Percentiles rank a stretch among this genome's conserved stretches.
Conservation (phyloP, 1,284 basidiomycete species). For the Tylopilus sp. region DNA sequence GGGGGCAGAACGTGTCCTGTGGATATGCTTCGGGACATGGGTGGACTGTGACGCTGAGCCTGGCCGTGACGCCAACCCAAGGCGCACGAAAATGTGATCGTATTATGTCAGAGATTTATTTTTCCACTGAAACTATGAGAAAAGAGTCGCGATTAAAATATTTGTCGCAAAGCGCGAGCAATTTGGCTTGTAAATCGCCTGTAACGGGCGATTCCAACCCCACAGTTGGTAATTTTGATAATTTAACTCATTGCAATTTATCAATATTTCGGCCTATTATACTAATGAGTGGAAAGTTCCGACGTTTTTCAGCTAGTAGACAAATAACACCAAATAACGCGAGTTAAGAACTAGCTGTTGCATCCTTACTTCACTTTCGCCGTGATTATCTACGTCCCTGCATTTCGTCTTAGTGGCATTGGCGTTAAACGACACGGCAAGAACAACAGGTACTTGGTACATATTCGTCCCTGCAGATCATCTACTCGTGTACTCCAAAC, state of each 20-base stretch:
- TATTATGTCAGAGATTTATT: constrained; percentile 24
- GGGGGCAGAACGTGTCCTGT: constrained; percentile 43
- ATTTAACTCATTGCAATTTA: too few species aligned
- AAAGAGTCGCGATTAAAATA: too few species aligned
- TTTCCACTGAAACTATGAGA: too few species aligned
- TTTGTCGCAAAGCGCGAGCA: too few species aligned
- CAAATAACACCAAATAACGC: constrained; percentile 3
- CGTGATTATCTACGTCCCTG: constrained; percentile 67
- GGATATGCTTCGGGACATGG: constrained; percentile 40
- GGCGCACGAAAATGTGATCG: neutral
- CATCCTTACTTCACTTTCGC: constrained; percentile 27
- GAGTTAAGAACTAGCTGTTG: too few species aligned
- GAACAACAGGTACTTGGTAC: constrained; percentile 33
- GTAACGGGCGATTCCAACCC: too few species aligned
- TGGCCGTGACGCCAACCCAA: neutral
- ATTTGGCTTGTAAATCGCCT: too few species aligned
- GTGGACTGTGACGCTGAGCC: too few species aligned
- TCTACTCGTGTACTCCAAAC: constrained; percentile 42
- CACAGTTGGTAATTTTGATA: too few species aligned
- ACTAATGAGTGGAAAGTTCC: too few species aligned
- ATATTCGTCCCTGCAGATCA: constrained; percentile 52
- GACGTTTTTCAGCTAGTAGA: too few species aligned
- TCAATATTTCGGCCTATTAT: too few species aligned
- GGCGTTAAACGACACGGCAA: constrained; percentile 72
- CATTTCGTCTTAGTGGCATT: constrained; percentile 42